Base-by-base conservation (phyloP, 2,329 filamentous ascomycete genomes). In the Sphaerulina vaccinii region DNA sequence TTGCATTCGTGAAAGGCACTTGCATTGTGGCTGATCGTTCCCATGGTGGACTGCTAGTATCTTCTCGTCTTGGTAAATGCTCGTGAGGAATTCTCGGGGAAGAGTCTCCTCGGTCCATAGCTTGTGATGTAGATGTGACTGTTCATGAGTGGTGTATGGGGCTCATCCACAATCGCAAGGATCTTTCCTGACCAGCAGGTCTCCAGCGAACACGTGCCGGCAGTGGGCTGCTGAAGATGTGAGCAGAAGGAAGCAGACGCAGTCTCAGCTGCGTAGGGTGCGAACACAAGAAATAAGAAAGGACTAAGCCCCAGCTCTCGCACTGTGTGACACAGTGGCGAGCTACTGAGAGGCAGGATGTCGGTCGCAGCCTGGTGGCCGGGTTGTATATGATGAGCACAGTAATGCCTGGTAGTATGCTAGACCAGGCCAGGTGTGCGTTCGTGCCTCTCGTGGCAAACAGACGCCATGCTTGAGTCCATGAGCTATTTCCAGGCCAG, bases 1-100 rank as follows among this genome's bases (percentile, higher is more conserved):
- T 18, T 18, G 27, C 43, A 19, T 47, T 22, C 32, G 19, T 24
- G n/a, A 37, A 47, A 7, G 43, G 43, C 35, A 47, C 43, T 44
- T 33, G 41, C 41, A 21, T 44, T 10, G 41, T 35, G 29, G 27
- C 27, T 16, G 41, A 11, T 15, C 41, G 41, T n/a, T 44, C 41
- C 41, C 41, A 44, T n/a, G 41, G 41, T 22, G 41, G 41, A 33
- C n/a, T 44, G 16, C 16, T 19, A 21, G 41, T 15, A 16, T 44
- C 41, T 35, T 44, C 7, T 35, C 41, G 27, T 22, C 41, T 21
- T 18, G 27, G 24, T 13, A 8, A 13, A n/a, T 21, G n/a, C 16
- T 35, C 2, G 16, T 44, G 41, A 15, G 2, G 16, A 15, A 16
- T 29, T 15, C n/a, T 27, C 21, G 15, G 41, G 13, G 41, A 19